A percentile compares a stretch with the other conserved stretches of the same genome.
Evolutionary conservation across 257 asterid genomes (phyloP).

Genomic region (Avicennia marina): DNA sequence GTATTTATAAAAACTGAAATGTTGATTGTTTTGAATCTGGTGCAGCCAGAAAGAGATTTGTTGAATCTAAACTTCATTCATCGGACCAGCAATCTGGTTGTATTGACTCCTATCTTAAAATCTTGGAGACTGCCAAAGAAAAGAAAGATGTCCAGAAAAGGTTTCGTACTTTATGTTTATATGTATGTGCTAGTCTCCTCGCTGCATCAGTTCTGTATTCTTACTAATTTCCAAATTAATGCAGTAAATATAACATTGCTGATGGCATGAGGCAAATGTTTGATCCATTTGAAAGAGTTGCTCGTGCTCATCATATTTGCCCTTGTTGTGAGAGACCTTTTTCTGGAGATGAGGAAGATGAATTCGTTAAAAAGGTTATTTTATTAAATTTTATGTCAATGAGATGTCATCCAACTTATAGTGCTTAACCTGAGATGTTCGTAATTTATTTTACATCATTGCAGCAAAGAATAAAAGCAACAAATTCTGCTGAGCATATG

Average conservation of each 20-base stretch:
- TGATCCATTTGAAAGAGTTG: conserved; percentile 75
- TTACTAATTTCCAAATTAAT: conserved; percentile 1
- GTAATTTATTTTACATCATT: conserved; percentile 16
- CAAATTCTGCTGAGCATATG: conserved; percentile 55
- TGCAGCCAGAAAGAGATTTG: conserved; percentile 74
- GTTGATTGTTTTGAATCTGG: conserved; percentile 17
- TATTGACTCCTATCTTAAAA: conserved; percentile 55
- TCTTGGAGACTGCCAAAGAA: conserved; percentile 59
- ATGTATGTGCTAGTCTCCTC: neutral
- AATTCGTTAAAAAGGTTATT: conserved; percentile 75
- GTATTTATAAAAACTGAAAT: conserved; percentile 1
- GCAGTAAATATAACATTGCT: conserved; percentile 57
- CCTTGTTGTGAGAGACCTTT: conserved; percentile 95
- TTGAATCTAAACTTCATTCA: conserved; percentile 79
- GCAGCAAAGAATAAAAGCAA: conserved; percentile 76
- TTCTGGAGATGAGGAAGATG: conserved; percentile 87
- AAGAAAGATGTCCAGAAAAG: conserved; percentile 64
- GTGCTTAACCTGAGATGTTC: conserved; percentile 1
- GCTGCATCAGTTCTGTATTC: conserved; percentile 12
- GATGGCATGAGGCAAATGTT: conserved; percentile 70
- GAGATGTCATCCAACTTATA: conserved; percentile 10
- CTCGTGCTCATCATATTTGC: conserved; percentile 85
- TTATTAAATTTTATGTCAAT: conserved; percentile 8
- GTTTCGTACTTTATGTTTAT: conserved; percentile 28
- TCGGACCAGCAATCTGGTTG: conserved; percentile 60